Conservation (phyloP, 2,329 filamentous ascomycete genomes). For the Ceratocystis alfenasii region DNA sequence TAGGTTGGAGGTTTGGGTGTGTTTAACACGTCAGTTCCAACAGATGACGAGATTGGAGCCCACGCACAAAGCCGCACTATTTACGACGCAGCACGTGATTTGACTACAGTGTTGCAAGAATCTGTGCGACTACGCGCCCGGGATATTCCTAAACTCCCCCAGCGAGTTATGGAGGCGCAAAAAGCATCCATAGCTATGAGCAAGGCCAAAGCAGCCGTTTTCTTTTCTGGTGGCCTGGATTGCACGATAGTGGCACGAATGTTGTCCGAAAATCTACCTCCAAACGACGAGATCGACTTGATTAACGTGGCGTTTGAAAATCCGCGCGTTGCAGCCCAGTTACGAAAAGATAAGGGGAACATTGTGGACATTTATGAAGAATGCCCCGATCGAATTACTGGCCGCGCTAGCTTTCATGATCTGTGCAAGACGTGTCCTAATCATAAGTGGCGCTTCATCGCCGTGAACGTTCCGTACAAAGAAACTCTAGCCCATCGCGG, state of each 20-base stretch:
- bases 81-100: neutral
- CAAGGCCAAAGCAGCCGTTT: conserved; percentile 52
- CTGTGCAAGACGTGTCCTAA: conserved; percentile 55
- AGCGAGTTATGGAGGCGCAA: conserved; percentile 25
- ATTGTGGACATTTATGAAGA: conserved; percentile 52
- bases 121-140: conserved; percentile 52
- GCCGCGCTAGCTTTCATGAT: conserved; percentile 67
- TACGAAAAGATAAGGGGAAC: conserved; percentile 30
- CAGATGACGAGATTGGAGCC: conserved; percentile 20
- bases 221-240: conserved; percentile 92
- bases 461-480: conserved; percentile 66
- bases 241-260: conserved; percentile 79
- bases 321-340: conserved; percentile 54
- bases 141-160: conserved; percentile 49
- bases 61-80: conserved; percentile 4
- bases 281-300: conserved; percentile 62
- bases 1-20: conserved; percentile 43
- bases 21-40: conserved; percentile 40
- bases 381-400: conserved; percentile 85
- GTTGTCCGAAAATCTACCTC: conserved; percentile 61
- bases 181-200: conserved; percentile 20
- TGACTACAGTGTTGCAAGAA: conserved; percentile 8
- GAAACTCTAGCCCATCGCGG: conserved; percentile 59
- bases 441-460: conserved; percentile 71
- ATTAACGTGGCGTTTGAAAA: conserved; percentile 98